Base-by-base conservation (phyloP, 495 filamentous ascomycete genomes). In the Entonaema liquescens region DNA sequence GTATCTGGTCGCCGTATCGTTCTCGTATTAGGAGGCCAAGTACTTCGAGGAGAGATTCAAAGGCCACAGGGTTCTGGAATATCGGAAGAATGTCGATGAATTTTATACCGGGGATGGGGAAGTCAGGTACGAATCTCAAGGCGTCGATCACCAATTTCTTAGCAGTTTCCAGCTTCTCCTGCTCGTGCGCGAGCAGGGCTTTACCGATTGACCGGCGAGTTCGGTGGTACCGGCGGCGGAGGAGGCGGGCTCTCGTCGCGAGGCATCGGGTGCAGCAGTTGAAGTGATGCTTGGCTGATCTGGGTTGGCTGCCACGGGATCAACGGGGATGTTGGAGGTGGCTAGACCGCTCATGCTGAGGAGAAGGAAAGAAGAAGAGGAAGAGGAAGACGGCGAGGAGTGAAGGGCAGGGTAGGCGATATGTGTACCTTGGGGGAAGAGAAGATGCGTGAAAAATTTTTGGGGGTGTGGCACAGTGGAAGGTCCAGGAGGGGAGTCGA, bases 11-110 rank as follows among this genome's bases (percentile, higher is more conserved):
- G 58, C 81, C 77, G 57, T 83, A 84, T 50, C 80, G 76, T 55
- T 86, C 81, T 66, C 84, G 79, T 62, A 97, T 84, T 75, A 97
- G 92, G 70, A 98, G 86, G 79, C 97, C 92, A 65, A 98, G 89
- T 21, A 93, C 95, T 71, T 90, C 89, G 74, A 98, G 82, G 26
- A 99, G 89, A 26, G 88, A 84, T 61, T 84, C 83, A 81, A 98
- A 95, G 56, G 93, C 82, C 26, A 79, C 75, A n/a, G 89, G 88
- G 71, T 92, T 84, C 79, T 91, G 90, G 84, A 99, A 99, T 72
- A 99, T 90, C 33, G 95, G 96, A 65, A 99, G 89, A 82, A 99
- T 98, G 81, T 99, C 96, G 86, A 98, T 93, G 82, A 99, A 99
- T 62, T 97, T 86, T 77, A 99, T 94, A 78, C 96, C 96, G 5